Conservation (phyloP, 306 rosid genomes). For the Prunus salicina region DNA sequence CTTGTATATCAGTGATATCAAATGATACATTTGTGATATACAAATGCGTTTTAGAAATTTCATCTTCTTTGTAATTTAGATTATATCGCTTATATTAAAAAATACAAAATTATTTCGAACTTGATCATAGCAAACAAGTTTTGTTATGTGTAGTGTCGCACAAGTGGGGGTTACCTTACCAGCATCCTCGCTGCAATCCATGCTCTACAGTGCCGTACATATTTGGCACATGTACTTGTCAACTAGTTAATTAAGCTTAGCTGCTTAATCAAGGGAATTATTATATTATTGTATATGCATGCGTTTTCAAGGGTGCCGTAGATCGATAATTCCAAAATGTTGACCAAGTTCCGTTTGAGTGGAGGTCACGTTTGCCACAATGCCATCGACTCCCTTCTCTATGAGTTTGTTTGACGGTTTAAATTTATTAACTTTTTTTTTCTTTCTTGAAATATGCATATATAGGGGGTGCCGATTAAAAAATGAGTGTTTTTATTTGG, state of each 20-base stretch:
- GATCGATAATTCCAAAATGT: not conserved
- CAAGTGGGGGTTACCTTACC: not conserved
- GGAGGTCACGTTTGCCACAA: no score
- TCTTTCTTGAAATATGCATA: no score
- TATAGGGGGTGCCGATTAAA: no score
- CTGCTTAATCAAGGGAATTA: slow-evolving; percentile 2
- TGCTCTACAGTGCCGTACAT: slow-evolving; percentile 1
- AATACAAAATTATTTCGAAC: not conserved
- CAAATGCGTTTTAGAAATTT: no score
- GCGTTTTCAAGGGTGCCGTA: not conserved
- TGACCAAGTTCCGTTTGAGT: not conserved
- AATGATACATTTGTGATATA: no score
- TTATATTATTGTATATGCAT: not conserved
- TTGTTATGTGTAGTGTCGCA: not conserved
- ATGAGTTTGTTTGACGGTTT: no score
- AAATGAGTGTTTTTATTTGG: no score
- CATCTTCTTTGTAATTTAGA: no score
- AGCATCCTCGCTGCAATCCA: not conserved
- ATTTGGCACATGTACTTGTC: slow-evolving; percentile 20
- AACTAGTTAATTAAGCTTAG: not conserved
- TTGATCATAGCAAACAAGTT: slow-evolving; percentile 29
- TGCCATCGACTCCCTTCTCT: no score
- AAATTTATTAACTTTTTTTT: no score
- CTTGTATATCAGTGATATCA: no score
- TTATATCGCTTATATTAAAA: no score